These are phyloP conservation scores for Sphagnurus paluster DNA, from an alignment of 1,284 basidiomycete genomes.

Conservation along the genomic window DNA sequence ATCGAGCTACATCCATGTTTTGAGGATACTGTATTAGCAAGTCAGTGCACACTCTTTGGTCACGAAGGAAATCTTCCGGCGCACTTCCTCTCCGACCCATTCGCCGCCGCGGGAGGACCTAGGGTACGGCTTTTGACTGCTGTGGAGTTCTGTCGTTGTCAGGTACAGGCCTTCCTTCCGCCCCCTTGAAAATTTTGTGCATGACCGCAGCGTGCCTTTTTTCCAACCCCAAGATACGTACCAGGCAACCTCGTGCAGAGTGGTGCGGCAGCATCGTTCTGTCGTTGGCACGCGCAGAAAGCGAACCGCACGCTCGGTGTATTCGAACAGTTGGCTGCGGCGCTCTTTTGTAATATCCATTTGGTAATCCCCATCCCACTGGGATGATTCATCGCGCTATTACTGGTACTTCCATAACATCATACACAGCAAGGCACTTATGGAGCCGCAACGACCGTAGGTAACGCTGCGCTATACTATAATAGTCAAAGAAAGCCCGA, in stretches of 20 bases:
- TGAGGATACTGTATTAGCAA: constrained; percentile 11
- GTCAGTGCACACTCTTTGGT: constrained; percentile 2
- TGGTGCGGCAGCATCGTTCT: not conserved
- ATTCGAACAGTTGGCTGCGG: not conserved
- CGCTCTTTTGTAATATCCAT: not conserved
- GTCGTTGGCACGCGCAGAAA: not conserved
- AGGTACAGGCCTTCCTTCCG: constrained; percentile 9
- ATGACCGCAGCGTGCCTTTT: constrained; percentile 3
- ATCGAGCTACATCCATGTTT: constrained; percentile 10
- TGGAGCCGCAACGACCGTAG: constrained; percentile 10
- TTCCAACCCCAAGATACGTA: constrained; percentile 1
- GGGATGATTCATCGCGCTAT: constrained; percentile 3
- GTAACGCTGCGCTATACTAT: not conserved
- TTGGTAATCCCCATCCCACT: constrained; percentile 7
- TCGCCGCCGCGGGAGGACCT: not conserved
- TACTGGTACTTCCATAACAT: constrained; percentile 1
- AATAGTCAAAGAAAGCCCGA: constrained; percentile 1
- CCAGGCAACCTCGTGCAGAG: not conserved
- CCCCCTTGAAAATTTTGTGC: constrained; percentile 6
- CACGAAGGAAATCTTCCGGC: constrained; percentile 4
- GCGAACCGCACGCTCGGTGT: not conserved
- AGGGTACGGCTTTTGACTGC: constrained; percentile 1
- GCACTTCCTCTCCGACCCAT: not conserved
- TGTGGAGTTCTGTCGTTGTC: constrained; percentile 8
- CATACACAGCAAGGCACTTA: not conserved